A percentile compares a stretch with the other conserved stretches of the same genome.
Evolutionary conservation across 768 basidiomycete species (phyloP).

Genomic region (Lepiota venenata): DNA sequence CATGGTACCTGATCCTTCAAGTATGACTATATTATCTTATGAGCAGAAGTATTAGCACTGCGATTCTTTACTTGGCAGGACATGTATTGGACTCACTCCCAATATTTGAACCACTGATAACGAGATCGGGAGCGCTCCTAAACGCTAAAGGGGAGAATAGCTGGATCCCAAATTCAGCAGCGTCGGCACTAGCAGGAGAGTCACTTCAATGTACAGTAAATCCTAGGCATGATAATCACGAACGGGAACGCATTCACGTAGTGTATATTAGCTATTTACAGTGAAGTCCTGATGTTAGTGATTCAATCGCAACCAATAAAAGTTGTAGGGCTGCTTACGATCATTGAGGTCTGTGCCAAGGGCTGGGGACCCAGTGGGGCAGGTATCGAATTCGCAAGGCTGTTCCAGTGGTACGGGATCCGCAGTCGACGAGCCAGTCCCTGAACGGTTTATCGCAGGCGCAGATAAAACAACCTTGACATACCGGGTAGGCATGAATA

Average conservation of each 20-base stretch:
- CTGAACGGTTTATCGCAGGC: constrained; percentile 44
- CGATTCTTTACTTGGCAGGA: too few relatives aligned
- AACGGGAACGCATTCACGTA: constrained; percentile 36
- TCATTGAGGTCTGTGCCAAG: constrained; percentile 38
- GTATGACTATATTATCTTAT: constrained; percentile 31
- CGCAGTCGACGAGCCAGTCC: constrained; percentile 38
- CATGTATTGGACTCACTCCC: constrained; percentile 17
- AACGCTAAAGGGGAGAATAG: constrained; percentile 32
- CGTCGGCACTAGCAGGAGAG: constrained; percentile 21
- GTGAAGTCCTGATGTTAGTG: neutral
- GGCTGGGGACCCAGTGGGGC: constrained; percentile 40
- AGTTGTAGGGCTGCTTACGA: constrained; percentile 21
- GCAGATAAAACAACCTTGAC: constrained; percentile 42
- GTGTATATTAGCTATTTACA: constrained; percentile 25
- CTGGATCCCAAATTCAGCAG: constrained; percentile 35
- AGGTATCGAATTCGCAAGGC: constrained; percentile 46
- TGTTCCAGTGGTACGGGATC: constrained; percentile 28
- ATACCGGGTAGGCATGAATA: neutral
- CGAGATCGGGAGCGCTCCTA: constrained; percentile 30
- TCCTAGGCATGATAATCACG: constrained; percentile 2
- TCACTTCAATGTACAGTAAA: neutral
- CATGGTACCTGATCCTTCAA: constrained; percentile 40
- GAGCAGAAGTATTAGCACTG: too few relatives aligned
- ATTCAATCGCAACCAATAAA: neutral
- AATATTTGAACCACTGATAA: constrained; percentile 35